Base-by-base conservation (phyloP, 1,284 basidiomycete genomes). In the Fomitopsis betulina region DNA sequence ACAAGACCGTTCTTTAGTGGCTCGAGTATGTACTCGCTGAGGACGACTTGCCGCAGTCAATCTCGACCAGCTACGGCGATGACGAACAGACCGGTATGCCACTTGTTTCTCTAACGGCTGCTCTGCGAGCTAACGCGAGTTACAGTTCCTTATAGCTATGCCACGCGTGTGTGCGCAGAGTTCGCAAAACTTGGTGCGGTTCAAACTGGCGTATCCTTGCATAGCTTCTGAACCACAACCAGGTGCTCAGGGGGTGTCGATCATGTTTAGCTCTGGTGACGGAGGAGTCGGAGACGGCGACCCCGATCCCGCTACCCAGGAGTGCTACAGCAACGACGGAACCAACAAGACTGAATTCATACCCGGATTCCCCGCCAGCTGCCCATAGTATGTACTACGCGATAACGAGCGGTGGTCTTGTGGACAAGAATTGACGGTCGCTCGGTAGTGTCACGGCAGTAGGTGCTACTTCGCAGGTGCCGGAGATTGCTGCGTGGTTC, bases 1-100 rank as follows among this genome's bases (percentile, higher is more conserved):
- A 10, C 21, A 13, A 38, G 33, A 15, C 19, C 17, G 27, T 70
- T 61, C 54, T 27, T 35, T 62, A 85, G 75, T 89, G 87, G 85
- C 69, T 91, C 13, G 78, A 85, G 60, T 86, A 80, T 58, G 58
- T 73, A 15, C 62, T 72, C 5, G 51, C 38, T 1, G 63, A 72
- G 27, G 70, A 55, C 33, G 71, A 76, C 25, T 69, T 79, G 23
- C 85, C 86, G 12, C 75, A 78, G 58, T 76, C 79, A 8, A 82
- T 87, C 61, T 83, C 84, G 23, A 87, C 84, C 0, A 82, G 79
- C 61, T 87, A 91, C 65, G 86, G 81, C 7, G 89, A 91, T 59
- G 74, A 84, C 61, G 87, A 89, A 56, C 84, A 87, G 66, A 85
- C 84, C 27, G 82, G 83, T 82, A 56, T 27, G 21, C 50, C 32